Conservation (phyloP, 2,329 filamentous ascomycete species). For the Meredithiella fracta region DNA sequence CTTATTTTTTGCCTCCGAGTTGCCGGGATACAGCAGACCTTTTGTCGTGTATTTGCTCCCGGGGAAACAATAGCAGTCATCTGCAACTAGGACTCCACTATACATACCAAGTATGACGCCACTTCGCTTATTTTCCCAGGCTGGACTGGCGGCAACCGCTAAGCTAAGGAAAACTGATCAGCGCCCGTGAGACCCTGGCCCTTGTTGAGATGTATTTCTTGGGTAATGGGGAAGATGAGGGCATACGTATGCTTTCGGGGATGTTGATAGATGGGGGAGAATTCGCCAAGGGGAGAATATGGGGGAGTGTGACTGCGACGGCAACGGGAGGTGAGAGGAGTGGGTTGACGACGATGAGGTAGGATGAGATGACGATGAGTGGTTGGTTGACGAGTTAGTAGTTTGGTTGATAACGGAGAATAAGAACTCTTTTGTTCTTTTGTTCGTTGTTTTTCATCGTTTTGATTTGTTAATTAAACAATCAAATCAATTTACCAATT, state of each 20-base stretch:
- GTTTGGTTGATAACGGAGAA: background rate
- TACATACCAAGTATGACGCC: too few relatives aligned
- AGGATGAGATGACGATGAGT: background rate
- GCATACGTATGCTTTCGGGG: background rate
- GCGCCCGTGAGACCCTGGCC: background rate
- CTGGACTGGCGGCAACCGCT: too few relatives aligned
- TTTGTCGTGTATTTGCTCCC: too few relatives aligned
- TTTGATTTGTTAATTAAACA: too few relatives aligned
- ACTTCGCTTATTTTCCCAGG: too few relatives aligned
- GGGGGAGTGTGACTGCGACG: background rate
- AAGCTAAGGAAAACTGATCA: background rate
- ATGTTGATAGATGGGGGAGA: background rate
- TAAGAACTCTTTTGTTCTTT: background rate
- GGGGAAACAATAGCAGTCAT: too few relatives aligned
- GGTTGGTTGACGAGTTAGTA: background rate
- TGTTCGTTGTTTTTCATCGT: background rate
- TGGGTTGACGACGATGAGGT: background rate
- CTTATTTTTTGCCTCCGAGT: too few relatives aligned
- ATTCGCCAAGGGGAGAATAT: background rate
- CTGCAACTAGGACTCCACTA: too few relatives aligned
- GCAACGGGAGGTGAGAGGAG: background rate
- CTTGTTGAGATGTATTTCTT: background rate
- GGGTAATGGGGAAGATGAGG: background rate
- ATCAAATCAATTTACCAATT: too few relatives aligned
- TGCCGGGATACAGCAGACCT: too few relatives aligned